A percentile compares a stretch with the other conserved stretches of the same genome.
Conservation (phyloP, 78 protist species). For the Mantamonas sphyraenae region DNA sequence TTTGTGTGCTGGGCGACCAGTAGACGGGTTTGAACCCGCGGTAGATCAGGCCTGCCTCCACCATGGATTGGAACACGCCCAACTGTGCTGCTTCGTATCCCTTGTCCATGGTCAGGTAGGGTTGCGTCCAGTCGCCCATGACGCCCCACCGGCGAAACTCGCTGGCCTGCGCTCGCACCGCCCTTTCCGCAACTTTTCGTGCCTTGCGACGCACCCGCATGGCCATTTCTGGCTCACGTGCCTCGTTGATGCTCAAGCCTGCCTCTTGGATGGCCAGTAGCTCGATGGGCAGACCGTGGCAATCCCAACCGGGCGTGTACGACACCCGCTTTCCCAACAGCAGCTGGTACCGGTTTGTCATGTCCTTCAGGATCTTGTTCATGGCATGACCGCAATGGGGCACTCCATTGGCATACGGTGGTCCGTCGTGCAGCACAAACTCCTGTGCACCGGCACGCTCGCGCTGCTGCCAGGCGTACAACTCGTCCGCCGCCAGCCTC, state of each 20-base stretch:
- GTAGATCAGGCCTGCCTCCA: conserved; percentile 57
- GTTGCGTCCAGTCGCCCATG: conserved; percentile 73
- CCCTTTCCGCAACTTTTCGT: no score
- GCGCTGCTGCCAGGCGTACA: conserved; percentile 51
- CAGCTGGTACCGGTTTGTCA: conserved; percentile 48
- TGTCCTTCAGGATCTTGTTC: conserved; percentile 74
- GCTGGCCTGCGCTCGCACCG: no score
- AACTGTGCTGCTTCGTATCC: conserved; percentile 73
- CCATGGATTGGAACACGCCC: conserved; percentile 57
- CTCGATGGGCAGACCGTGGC: conserved; percentile 95
- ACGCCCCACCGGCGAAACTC: conserved; percentile 44
- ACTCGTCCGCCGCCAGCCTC: conserved; percentile 15
- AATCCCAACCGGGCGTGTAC: conserved; percentile 83
- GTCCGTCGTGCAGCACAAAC: conserved; percentile 89
- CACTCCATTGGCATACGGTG: conserved; percentile 91
- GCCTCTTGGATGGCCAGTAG: conserved; percentile 57
- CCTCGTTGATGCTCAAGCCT: no score
- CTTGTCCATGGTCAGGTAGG: conserved; percentile 63
- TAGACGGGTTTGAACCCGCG: conserved; percentile 79
- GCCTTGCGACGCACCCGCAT: no score
- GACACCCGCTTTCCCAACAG: conserved; percentile 47
- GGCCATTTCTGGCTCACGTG: no score
- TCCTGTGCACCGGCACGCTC: neutral
- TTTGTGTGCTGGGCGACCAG: conserved; percentile 85
- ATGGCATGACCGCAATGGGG: conserved; percentile 71